Percentiles rank a stretch among this genome's conserved stretches.
Conservation (phyloP, 257 asterid species). For the Solanum clarkiae region DNA sequence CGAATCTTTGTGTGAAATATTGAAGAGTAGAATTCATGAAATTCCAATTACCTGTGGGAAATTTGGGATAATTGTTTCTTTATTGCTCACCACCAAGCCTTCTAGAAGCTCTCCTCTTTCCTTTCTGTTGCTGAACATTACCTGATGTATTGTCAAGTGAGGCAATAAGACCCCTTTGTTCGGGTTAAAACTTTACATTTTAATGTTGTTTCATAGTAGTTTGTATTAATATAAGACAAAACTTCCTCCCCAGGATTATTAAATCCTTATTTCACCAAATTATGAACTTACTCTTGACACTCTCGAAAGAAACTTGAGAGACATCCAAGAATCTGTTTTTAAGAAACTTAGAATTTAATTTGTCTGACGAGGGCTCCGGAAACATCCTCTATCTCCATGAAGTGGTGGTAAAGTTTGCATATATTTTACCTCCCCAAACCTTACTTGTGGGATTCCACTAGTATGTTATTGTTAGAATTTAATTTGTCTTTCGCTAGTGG, state of each 20-base stretch:
- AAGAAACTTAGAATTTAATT: neutral
- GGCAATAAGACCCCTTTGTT: neutral
- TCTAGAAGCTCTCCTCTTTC: conserved; percentile 83
- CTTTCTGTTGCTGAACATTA: conserved; percentile 75
- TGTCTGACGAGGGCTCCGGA: neutral
- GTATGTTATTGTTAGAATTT: too few relatives aligned
- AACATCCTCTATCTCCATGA: too few relatives aligned
- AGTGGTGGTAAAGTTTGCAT: too few relatives aligned
- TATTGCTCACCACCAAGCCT: conserved; percentile 61
- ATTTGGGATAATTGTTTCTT: conserved; percentile 45
- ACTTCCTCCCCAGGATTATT: neutral
- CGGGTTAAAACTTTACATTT: neutral
- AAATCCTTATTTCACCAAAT: neutral
- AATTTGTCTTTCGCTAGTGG: neutral
- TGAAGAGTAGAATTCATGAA: neutral
- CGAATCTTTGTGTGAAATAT: neutral
- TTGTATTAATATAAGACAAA: neutral
- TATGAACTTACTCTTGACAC: neutral
- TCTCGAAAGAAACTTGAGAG: neutral
- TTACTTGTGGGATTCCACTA: too few relatives aligned
- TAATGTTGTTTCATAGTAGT: neutral
- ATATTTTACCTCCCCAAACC: too few relatives aligned
- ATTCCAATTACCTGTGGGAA: conserved; percentile 40
- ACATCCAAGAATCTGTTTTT: neutral
- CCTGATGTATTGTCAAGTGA: conserved; percentile 24